These are phyloP conservation scores for Cyclotella sp. DNA, from an alignment of 108 stramenopile species.

Conservation along the genomic window DNA sequence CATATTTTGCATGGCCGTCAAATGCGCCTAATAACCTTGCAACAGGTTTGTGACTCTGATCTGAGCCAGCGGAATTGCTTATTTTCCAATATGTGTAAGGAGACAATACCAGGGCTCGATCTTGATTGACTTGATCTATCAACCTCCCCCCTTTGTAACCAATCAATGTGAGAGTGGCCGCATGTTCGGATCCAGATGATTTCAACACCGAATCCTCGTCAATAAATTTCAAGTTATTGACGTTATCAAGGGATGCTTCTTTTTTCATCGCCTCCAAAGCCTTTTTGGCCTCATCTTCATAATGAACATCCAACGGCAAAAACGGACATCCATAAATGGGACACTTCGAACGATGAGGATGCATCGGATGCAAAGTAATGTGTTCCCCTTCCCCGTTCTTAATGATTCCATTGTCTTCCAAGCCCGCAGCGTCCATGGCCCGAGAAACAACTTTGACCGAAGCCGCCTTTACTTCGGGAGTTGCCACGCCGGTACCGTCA, in stretches of 20 bases:
- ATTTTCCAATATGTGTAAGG: slow-evolving; percentile 43
- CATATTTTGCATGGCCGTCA: slow-evolving; percentile 82
- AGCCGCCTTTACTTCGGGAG: slow-evolving; percentile 28
- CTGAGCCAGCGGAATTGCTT: slow-evolving; percentile 19
- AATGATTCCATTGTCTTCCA: slow-evolving; percentile 41
- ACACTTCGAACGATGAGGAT: slow-evolving; percentile 48
- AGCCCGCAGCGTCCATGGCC: slow-evolving; percentile 47
- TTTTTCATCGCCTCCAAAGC: slow-evolving; percentile 55
- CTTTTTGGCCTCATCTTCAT: slow-evolving; percentile 51
- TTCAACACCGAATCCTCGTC: slow-evolving; percentile 18
- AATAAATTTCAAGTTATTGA: neutral
- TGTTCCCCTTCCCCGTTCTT: slow-evolving; percentile 22
- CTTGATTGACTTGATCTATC: slow-evolving; percentile 71
- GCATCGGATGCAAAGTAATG: slow-evolving; percentile 38
- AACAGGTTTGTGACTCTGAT: neutral
- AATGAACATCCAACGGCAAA: slow-evolving; percentile 70
- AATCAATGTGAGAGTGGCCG: slow-evolving; percentile 63
- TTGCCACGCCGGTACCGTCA: slow-evolving; percentile 34
- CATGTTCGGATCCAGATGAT: slow-evolving; percentile 49
- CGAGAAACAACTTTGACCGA: slow-evolving; percentile 20
- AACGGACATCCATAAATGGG: slow-evolving; percentile 73
- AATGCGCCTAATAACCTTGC: slow-evolving; percentile 76
- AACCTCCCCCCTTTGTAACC: slow-evolving; percentile 68
- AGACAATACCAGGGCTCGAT: slow-evolving; percentile 59
- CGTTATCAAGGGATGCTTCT: neutral